Conservation (phyloP, 768 basidiomycete species). For the Boletales sp. region DNA sequence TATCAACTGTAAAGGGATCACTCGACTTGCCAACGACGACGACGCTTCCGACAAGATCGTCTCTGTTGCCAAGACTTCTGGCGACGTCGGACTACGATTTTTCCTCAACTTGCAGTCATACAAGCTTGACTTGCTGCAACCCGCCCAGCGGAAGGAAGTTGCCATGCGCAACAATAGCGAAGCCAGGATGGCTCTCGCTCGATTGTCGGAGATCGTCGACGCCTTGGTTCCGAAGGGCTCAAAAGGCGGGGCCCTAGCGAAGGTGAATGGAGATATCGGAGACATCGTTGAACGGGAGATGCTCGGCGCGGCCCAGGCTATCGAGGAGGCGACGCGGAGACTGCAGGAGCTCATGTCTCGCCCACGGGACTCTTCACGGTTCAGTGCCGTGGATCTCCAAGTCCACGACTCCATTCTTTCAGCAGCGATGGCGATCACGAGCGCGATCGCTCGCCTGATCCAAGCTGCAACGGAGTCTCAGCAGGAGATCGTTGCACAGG, state of each 20-base stretch:
- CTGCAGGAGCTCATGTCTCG: slow-evolving; percentile 89
- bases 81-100: slow-evolving; percentile 85
- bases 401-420: slow-evolving; percentile 97
- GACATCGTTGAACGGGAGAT: slow-evolving; percentile 97
- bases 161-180: slow-evolving; percentile 89
- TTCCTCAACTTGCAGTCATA: slow-evolving; percentile 97
- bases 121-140: slow-evolving; percentile 79
- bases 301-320: slow-evolving; percentile 87
- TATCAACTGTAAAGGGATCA: slow-evolving; percentile 93
- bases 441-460: slow-evolving; percentile 90
- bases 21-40: slow-evolving; percentile 85
- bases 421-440: slow-evolving; percentile 93
- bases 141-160: slow-evolving; percentile 74
- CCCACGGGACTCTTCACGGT: slow-evolving; percentile 82
- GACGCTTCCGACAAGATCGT: slow-evolving; percentile 91
- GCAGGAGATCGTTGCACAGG: slow-evolving; percentile 95
- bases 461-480: slow-evolving; percentile 97
- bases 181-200: slow-evolving; percentile 73
- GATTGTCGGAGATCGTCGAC: slow-evolving; percentile 86
- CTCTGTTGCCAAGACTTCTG: slow-evolving; percentile 76
- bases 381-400: slow-evolving; percentile 88
- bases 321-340: slow-evolving; percentile 88
- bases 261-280: slow-evolving; percentile 89
- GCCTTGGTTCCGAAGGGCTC: slow-evolving; percentile 79
- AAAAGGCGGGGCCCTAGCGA: slow-evolving; percentile 63